Evolutionary conservation across 1,284 basidiomycete genomes (phyloP), one percentile per base, ranked within the genome.

Genomic region (Fomitopsis pinicola): DNA sequence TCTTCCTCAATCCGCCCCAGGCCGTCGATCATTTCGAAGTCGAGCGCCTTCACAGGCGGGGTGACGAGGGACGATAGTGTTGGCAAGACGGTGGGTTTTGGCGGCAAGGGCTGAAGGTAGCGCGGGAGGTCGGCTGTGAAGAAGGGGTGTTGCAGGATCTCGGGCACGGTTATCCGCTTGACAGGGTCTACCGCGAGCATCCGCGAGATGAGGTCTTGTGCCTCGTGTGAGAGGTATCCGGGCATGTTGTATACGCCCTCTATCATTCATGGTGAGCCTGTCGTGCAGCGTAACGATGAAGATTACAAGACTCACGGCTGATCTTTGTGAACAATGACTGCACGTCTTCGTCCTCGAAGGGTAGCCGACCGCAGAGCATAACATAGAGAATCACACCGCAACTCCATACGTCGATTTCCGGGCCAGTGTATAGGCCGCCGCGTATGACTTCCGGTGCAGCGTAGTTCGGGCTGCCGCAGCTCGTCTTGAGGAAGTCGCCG

Each of bases 381-480:
- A 97, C 95, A 76, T 95, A 97, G 60, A 98, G 83, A 68, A 98
- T 97, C 38, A 97, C 95, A 0, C 95, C 95, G 61, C 92, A 92
- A 68, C 91, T 94, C 95, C 95, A 98, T n/a, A 97, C 94, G 69
- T 98, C 95, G 68, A 97, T 96, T 75, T 97, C 95, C 0, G 95
- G 95, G 0, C 95, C 95, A 1, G 94, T 94, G 72, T 98, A 98
- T 8, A 96, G 81, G 62, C 92, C 92, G 15, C 95, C 95, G 26
- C 89, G 85, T 68, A 98, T 97, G 68, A 98, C 95, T 71, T 98
- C 95, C 1, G 95, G 95, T 0, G 95, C 95, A 59, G 95, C 95
- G 69, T 98, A 98, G 75, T 98, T 97, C 0, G 95, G 95, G 73
- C 92, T 95, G 1, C 95, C 95, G 73, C 95, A 97, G 67, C 92